These are phyloP conservation scores for Arctium minus DNA, from an alignment of 129 eudicot genomes.

Conservation along the genomic window DNA sequence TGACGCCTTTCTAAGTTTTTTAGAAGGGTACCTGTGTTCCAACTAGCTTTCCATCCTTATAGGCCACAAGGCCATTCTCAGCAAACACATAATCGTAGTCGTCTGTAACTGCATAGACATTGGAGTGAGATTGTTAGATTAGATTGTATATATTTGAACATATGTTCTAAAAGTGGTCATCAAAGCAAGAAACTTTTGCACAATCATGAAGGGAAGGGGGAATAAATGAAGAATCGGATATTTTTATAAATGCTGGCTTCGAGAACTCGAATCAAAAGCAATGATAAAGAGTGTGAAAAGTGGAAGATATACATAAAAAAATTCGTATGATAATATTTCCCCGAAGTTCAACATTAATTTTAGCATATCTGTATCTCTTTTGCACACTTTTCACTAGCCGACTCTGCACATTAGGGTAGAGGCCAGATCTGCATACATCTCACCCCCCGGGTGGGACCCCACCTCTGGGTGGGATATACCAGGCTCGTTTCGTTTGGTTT, in stretches of 20 bases:
- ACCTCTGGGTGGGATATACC: too few species aligned
- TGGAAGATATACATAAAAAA: background rate
- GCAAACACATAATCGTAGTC: constrained; percentile 89
- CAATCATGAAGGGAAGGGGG: constrained; percentile 4
- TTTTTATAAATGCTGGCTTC: background rate
- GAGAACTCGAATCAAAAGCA: constrained; percentile 1
- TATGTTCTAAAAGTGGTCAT: background rate
- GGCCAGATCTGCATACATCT: too few species aligned
- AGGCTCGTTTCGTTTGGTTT: background rate
- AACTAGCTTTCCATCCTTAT: constrained; percentile 66
- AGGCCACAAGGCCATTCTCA: constrained; percentile 95
- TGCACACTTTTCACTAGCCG: too few species aligned
- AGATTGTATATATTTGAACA: background rate
- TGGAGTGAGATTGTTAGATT: constrained; percentile 8
- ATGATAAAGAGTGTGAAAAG: background rate
- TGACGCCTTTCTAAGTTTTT: constrained; percentile 7
- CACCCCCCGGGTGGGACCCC: too few species aligned
- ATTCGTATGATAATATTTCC: background rate
- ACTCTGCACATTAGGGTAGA: too few species aligned
- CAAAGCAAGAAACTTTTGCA: background rate
- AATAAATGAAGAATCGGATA: background rate
- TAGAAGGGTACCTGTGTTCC: constrained; percentile 67
- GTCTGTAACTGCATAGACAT: constrained; percentile 53
- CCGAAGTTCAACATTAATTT: background rate
- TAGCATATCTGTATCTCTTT: too few species aligned